Evolutionary conservation across 495 filamentous ascomycete species (phyloP), one percentile per base, ranked within the genome.

Genomic region (Neurospora intermedia): DNA sequence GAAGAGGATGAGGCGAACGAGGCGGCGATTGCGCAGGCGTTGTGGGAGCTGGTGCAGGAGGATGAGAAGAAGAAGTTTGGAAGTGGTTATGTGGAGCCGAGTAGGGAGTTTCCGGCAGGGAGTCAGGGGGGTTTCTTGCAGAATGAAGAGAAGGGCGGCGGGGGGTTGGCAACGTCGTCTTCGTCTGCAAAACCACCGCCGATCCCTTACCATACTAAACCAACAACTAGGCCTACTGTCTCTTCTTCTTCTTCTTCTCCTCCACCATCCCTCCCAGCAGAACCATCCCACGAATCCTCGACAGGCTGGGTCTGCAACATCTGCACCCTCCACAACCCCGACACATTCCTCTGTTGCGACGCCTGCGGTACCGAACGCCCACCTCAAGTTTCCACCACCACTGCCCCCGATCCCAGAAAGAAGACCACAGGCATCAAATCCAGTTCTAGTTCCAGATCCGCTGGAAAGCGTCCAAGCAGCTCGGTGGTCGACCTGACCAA

Each of bases 1-100:
- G 93, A 96, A 76, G 92, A 96, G 76, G 94, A 97, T 70, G 91
- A 94, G 75, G 95, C 93, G 1, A 95, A 97, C 74, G 93, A 98
- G 66, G 86, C 87, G 23, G 94, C 95, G n/a, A 97, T 97, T 75
- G 86, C 93, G 72, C 88, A 94, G 75, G 95, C 94, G 0, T 87
- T 95, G 38, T 93, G 92, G 82, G 95, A 98, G 71, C 82, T 98
- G 11, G 91, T 96, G 40, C 91, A 94, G 76, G 87, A 94, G 75
- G 95, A 98, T 75, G 88, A 91, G 71, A 88, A 87, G 78, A 74
- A 70, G 3, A 91, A 89, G 78, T 88, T 92, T 73, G 91, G 91
- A 5, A 81, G 85, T 27, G 84, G 83, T 0, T 94, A 93, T 76
- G 83, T 93, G 6, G 87, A 88, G 1, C 88, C 90, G 1, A 91